Conservation (phyloP, 2,329 filamentous ascomycete species). For the Ophiostoma australiae region DNA sequence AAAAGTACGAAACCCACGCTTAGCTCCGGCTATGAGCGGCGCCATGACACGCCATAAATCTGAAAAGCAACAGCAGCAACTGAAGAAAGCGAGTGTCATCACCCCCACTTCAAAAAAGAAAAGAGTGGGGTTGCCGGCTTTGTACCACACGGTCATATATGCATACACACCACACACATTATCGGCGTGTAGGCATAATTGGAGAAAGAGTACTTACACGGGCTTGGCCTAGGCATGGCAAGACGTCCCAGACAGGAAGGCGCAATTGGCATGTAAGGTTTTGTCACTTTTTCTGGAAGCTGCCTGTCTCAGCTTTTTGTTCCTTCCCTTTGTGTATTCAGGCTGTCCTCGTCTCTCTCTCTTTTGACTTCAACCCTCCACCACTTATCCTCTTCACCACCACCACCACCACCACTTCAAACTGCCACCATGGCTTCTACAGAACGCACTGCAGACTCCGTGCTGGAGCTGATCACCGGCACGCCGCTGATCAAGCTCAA, state of each 20-base stretch:
- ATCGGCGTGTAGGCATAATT: neutral
- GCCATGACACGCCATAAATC: neutral
- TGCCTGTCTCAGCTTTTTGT: neutral
- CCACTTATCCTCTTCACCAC: neutral
- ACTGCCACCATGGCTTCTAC: conserved; percentile 20
- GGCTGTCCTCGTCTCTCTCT: neutral
- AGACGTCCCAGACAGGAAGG: conserved; percentile 10
- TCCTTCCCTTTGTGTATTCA: neutral
- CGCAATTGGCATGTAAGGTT: conserved; percentile 5
- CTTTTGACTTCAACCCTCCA: neutral
- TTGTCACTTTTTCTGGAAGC: neutral
- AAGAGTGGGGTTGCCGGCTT: conserved; percentile 12
- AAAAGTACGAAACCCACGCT: neutral
- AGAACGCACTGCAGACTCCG: conserved; percentile 21
- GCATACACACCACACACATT: neutral
- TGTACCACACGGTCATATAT: neutral
- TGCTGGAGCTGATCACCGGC: conserved; percentile 77
- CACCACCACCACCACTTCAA: neutral
- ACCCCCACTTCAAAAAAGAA: neutral
- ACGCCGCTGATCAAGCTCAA: conserved; percentile 94
- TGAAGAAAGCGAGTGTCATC: neutral
- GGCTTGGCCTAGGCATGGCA: conserved; percentile 6
- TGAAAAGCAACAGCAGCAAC: neutral
- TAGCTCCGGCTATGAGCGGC: conserved; percentile 3
- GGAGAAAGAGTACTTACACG: neutral